phyloP scores from a whole-genome alignment of 495 filamentous ascomycete species.

The Penicillium lividum region DNA sequence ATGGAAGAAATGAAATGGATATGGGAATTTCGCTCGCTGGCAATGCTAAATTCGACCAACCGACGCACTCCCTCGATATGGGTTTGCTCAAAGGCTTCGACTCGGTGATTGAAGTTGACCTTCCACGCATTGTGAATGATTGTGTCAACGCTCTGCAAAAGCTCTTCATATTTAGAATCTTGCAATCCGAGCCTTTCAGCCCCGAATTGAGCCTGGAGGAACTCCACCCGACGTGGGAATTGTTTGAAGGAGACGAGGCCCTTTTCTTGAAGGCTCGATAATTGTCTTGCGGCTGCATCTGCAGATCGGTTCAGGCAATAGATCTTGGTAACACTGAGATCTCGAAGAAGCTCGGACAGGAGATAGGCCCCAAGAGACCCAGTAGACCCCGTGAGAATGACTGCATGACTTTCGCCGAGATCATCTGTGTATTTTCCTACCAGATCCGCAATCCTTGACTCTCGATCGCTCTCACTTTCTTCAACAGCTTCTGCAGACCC shows the following conservation, averaged over 20 bases:
- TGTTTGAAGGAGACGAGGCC: conserved; percentile 7
- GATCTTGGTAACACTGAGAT: conserved; percentile 43
- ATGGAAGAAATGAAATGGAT: conserved; percentile 59
- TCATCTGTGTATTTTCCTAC: conserved; percentile 17
- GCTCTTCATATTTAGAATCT: conserved; percentile 15
- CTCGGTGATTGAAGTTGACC: conserved; percentile 59
- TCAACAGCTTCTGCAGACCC: background rate
- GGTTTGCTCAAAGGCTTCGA: conserved; percentile 50
- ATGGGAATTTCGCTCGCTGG: conserved; percentile 33
- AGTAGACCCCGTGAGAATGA: conserved; percentile 57
- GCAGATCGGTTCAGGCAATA: conserved; percentile 54
- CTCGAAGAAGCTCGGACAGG: conserved; percentile 44
- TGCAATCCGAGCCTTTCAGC: conserved; percentile 12
- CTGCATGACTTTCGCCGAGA: conserved; percentile 10
- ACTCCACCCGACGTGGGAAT: conserved; percentile 34
- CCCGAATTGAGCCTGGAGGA: conserved; percentile 24
- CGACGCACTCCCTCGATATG: conserved; percentile 53
- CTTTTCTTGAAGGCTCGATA: conserved; percentile 18
- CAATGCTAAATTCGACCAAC: conserved; percentile 49
- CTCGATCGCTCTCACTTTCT: conserved; percentile 12
- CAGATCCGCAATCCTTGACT: conserved; percentile 9
- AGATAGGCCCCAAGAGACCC: conserved; percentile 58
- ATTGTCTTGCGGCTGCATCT: conserved; percentile 22
- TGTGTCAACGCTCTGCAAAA: conserved; percentile 31
- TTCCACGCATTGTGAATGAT: conserved; percentile 64